Evolutionary conservation across 108 stramenopile species (phyloP).

Genomic region (Seminavis robusta): DNA sequence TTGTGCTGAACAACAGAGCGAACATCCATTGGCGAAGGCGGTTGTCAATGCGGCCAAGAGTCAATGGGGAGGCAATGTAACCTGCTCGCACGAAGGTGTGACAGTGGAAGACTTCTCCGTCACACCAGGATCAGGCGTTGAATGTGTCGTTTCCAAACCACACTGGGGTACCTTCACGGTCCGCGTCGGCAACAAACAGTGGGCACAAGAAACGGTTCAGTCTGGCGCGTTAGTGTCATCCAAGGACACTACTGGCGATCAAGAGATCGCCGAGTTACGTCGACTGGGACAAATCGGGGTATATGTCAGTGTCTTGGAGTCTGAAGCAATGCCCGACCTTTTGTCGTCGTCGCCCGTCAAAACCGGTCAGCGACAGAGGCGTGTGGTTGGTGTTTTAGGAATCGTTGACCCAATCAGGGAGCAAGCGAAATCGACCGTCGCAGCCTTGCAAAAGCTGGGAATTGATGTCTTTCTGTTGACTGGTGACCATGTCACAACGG

Average conservation of each 20-base stretch:
- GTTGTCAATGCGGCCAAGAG: conserved; percentile 62
- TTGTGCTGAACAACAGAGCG: conserved; percentile 65
- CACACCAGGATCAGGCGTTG: conserved; percentile 62
- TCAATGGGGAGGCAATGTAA: conserved; percentile 46
- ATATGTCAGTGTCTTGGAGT: conserved; percentile 44
- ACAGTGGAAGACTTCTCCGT: conserved; percentile 38
- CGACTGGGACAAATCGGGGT: conserved; percentile 51
- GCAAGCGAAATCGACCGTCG: conserved; percentile 56
- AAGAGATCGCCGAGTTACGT: conserved; percentile 34
- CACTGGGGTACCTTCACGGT: conserved; percentile 25
- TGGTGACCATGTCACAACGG: conserved; percentile 84
- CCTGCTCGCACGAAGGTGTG: conserved; percentile 25
- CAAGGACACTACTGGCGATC: conserved; percentile 22
- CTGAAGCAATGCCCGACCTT: neutral
- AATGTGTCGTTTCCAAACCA: conserved; percentile 30
- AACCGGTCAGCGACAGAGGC: no score
- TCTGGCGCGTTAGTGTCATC: neutral
- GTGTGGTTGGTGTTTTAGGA: conserved; percentile 54
- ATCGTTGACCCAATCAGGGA: conserved; percentile 74
- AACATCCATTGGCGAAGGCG: conserved; percentile 70
- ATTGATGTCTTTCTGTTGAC: conserved; percentile 93
- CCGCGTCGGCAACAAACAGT: conserved; percentile 49
- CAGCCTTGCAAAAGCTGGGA: conserved; percentile 49
- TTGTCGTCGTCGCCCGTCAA: neutral
- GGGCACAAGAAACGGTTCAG: neutral